Evolutionary conservation across 495 filamentous ascomycete genomes (phyloP), one percentile per base, ranked within the genome.

Genomic region (Neurospora discreta): DNA sequence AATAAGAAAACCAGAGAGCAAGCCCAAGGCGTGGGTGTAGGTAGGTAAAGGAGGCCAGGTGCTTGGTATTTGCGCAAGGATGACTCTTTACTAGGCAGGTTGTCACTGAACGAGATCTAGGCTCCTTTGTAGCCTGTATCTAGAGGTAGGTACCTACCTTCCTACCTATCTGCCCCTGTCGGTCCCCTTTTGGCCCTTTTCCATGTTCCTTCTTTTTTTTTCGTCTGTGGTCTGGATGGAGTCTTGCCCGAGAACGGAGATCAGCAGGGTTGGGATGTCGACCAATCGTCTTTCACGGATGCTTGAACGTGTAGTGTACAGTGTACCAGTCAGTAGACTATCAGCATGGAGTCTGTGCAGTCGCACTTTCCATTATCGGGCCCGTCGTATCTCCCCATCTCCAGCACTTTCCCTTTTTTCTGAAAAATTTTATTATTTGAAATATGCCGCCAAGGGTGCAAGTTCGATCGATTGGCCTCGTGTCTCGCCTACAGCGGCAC

Each of bases 271-370:
- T 60, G 68, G 36, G 38, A 38, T 3, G 26, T 41, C 44, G 72
- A 69, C 79, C 79, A 80, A 80, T 80, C 74, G 73, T 80, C 77
- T 79, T 79, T 80, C 75, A 80, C 78, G 68, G 75, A 76, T 40
- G 68, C 20, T 44, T 70, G 72, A 65, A 71, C 58, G 73, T 65
- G 52, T 65, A 65, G 73, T 65, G 52, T 65, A 65, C 52, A 65
- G 52, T 65, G 52, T 65, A 30, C 33, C 15, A 30, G 26, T 65
- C 15, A 30, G 26, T 65, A 65, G 52, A 65, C 52, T 65, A 65
- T 60, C 52, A 26, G 52, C 30, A 60, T 60, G 52, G 23, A 30
- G 52, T 11, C 46, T 2, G 46, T 58, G 46, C 46, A 58, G n/a
- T 58, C 16, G 46, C 26, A 65, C 52, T 65, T 5, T 36, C 33